Evolutionary conservation across 139 green algal genomes (phyloP).

Genomic region (Spirogloea muscicola): DNA sequence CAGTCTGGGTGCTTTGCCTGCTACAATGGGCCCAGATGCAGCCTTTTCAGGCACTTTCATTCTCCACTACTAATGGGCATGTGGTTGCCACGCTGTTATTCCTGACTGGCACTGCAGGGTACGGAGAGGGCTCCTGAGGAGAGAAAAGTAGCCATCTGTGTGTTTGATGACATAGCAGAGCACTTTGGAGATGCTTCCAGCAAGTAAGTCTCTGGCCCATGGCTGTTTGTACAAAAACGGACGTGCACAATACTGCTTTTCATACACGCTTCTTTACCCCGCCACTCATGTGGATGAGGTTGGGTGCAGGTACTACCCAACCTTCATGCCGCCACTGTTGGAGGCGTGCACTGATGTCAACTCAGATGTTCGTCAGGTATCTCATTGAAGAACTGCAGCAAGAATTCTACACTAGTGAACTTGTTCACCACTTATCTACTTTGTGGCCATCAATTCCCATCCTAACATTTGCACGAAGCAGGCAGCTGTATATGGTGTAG

Average conservation of each 20-base stretch:
- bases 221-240: background rate
- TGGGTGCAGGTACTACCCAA: conserved; percentile 53
- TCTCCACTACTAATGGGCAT: no score
- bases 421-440: background rate
- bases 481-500: conserved; percentile 86
- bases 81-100: no score
- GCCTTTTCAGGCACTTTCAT: no score
- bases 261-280: background rate
- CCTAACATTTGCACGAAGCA: conserved; percentile 56
- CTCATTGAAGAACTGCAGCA: background rate
- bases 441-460: background rate
- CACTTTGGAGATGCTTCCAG: conserved; percentile 51
- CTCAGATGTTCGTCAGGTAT: conserved; percentile 63
- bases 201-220: conserved; percentile 5
- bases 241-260: background rate
- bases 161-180: conserved; percentile 92
- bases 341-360: conserved; percentile 55
- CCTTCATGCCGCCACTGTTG: conserved; percentile 70
- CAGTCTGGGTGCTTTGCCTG: no score
- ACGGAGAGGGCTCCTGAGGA: conserved; percentile 61
- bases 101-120: no score
- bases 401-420: background rate
- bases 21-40: no score
- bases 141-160: conserved; percentile 80
- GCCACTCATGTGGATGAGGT: no score